Conservation (phyloP, 2,329 filamentous ascomycete genomes). For the Penicillium digitatum region DNA sequence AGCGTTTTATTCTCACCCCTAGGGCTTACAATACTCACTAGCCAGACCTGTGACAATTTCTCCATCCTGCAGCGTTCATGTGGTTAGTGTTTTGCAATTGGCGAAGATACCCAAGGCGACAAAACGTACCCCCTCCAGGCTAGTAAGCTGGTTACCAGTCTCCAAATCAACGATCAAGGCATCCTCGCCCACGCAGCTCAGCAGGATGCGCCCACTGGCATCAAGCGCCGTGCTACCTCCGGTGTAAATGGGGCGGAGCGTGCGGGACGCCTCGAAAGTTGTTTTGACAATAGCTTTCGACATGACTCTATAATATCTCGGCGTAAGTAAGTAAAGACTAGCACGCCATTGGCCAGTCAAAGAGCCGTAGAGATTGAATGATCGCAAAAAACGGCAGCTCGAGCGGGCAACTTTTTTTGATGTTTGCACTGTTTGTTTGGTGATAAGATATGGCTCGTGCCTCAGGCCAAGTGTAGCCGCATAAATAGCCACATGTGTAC, state of each 20-base stretch:
- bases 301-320: constrained; percentile 27
- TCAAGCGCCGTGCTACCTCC: constrained; percentile 84
- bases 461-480: constrained; percentile 15
- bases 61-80: constrained; percentile 57
- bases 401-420: constrained; percentile 37
- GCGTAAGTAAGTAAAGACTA: constrained; percentile 11
- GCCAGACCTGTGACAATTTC: constrained; percentile 46
- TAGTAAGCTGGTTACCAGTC: constrained; percentile 75
- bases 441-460: constrained; percentile 34
- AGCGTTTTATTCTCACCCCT: constrained; percentile 1
- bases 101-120: constrained; percentile 17
- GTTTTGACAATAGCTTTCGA: constrained; percentile 66
- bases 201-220: constrained; percentile 74
- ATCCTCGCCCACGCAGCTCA: constrained; percentile 88
- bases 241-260: constrained; percentile 89
- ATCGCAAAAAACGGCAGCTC: constrained; percentile 20
- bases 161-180: constrained; percentile 79
- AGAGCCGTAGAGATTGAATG: constrained; percentile 12
- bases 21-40: constrained; percentile 30
- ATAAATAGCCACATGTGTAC: constrained; percentile 1
- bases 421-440: constrained; percentile 33
- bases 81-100: constrained; percentile 15
- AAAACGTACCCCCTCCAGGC: constrained; percentile 74
- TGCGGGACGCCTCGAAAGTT: constrained; percentile 78
- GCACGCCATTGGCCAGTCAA: constrained; percentile 17